These are phyloP conservation scores for Leccinum truebloodii DNA, from an alignment of 768 basidiomycete species.

Conservation along the genomic window DNA sequence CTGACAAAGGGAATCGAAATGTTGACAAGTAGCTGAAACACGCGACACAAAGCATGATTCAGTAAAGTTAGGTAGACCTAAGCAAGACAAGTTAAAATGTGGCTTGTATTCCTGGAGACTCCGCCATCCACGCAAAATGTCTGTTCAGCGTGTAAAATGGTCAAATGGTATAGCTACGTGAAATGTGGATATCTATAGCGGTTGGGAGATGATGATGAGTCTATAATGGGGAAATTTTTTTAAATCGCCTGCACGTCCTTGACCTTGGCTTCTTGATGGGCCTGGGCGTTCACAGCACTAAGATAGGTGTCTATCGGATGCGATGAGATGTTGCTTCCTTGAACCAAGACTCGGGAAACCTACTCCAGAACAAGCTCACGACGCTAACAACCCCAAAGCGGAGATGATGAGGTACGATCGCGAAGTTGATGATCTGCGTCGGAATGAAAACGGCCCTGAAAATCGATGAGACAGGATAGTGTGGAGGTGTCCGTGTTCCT, in stretches of 20 bases:
- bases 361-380: constrained; percentile 84
- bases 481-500: constrained; percentile 10
- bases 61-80: too few species aligned
- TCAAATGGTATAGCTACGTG: constrained; percentile 11
- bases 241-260: neutral
- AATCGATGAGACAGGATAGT: neutral
- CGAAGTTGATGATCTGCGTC: constrained; percentile 78
- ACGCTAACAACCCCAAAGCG: constrained; percentile 74
- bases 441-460: constrained; percentile 72
- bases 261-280: constrained; percentile 6
- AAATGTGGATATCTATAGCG: constrained; percentile 9
- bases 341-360: constrained; percentile 30
- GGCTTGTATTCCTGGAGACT: neutral
- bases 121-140: neutral
- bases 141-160: neutral
- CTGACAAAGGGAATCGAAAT: too few species aligned
- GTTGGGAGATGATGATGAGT: constrained; percentile 13
- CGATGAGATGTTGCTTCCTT: neutral
- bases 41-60: too few species aligned
- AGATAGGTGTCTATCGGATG: constrained; percentile 55
- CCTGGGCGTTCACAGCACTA: constrained; percentile 52
- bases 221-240: neutral
- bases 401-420: constrained; percentile 72
- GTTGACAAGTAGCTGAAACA: too few species aligned
- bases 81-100: neutral